A percentile compares a stretch with the other conserved stretches of the same genome.
phyloP scores from a whole-genome alignment of 2,329 filamentous ascomycete species.

The Dendryphion nanum region DNA sequence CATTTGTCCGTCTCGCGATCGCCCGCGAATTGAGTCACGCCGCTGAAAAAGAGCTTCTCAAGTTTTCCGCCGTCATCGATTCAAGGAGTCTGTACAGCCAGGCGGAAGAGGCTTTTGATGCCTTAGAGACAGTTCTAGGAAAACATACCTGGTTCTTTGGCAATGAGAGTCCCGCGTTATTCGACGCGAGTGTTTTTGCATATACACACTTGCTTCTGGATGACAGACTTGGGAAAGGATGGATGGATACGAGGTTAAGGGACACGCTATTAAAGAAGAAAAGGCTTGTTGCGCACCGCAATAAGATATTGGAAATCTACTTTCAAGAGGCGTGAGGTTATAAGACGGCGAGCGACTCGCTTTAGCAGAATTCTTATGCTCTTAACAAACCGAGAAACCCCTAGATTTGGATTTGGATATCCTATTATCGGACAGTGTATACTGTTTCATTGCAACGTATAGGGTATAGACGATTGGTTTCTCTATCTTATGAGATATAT shows the following conservation, averaged over 20 bases:
- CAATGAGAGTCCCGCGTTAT: constrained; percentile 60
- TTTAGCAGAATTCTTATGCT: too few species aligned
- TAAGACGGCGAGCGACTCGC: too few species aligned
- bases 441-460: too few species aligned
- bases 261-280: constrained; percentile 56
- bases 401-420: too few species aligned
- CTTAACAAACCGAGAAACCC: too few species aligned
- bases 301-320: constrained; percentile 56
- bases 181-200: constrained; percentile 87
- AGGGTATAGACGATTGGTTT: too few species aligned
- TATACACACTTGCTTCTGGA: constrained; percentile 82
- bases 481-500: too few species aligned
- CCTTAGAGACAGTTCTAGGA: constrained; percentile 60
- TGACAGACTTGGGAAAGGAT: constrained; percentile 53
- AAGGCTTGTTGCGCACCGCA: constrained; percentile 65
- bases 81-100: constrained; percentile 58
- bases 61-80: constrained; percentile 58
- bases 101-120: constrained; percentile 61
- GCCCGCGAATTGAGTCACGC: constrained; percentile 67
- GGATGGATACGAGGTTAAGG: constrained; percentile 62
- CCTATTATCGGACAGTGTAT: too few species aligned
- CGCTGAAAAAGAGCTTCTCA: constrained; percentile 71
- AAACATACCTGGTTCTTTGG: constrained; percentile 63
- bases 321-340: too few species aligned
- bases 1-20: constrained; percentile 62